A percentile compares a stretch with the other conserved stretches of the same genome.
Conservation (phyloP, 352 stramenopile genomes). For the Phytophthora constricta region DNA sequence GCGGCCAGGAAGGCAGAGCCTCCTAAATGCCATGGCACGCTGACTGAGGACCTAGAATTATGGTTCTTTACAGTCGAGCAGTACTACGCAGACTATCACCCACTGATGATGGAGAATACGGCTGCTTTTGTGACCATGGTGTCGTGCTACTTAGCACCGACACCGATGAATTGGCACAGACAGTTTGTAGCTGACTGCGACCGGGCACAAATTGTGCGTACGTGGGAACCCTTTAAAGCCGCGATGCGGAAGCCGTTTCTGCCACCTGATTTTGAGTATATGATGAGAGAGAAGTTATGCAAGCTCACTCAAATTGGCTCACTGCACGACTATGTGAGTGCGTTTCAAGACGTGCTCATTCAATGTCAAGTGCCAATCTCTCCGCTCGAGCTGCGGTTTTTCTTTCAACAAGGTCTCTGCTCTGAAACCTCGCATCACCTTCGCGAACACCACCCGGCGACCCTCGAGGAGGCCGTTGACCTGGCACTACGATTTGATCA, state of each 20-base stretch:
- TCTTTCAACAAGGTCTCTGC: conserved; percentile 8
- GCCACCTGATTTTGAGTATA: conserved; percentile 1
- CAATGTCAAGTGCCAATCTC: conserved; percentile 10
- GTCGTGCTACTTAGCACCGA: neutral
- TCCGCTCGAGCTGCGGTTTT: conserved; percentile 8
- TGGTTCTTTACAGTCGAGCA: conserved; percentile 9
- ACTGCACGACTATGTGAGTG: conserved; percentile 12
- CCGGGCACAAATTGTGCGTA: neutral
- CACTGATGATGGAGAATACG: conserved; percentile 5
- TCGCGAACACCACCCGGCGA: neutral
- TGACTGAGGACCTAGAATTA: neutral
- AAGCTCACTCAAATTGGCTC: neutral
- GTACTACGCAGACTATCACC: conserved; percentile 11
- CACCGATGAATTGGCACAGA: conserved; percentile 6
- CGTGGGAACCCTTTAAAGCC: neutral
- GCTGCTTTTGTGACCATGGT: conserved; percentile 8
- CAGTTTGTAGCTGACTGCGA: conserved; percentile 6
- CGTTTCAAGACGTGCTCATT: conserved; percentile 6
- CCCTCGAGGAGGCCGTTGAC: neutral
- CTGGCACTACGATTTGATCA: neutral
- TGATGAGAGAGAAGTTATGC: neutral
- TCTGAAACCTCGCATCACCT: neutral
- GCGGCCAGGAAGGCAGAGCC: neutral
- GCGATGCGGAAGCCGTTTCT: neutral
- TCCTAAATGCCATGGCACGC: neutral